phyloP scores from a whole-genome alignment of 225 moss, liverwort and hornwort genomes.

The Rhytidiadelphus loreus region DNA sequence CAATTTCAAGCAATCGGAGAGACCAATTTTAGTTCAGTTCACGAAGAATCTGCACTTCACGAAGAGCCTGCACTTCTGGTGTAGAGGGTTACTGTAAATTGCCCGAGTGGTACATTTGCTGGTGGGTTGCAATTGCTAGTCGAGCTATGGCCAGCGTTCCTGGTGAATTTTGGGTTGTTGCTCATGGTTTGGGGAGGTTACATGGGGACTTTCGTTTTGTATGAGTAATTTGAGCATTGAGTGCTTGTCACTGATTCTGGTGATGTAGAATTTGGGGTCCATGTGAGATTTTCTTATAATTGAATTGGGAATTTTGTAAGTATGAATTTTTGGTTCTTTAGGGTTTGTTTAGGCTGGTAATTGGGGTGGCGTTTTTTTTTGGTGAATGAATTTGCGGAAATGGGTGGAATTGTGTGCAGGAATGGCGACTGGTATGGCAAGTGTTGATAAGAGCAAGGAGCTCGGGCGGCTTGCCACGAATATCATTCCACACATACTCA shows the following conservation, averaged over 20 bases:
- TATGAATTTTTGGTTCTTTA: not conserved
- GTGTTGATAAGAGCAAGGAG: slow-evolving; percentile 26
- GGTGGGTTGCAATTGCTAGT: not conserved
- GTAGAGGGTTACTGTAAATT: not conserved
- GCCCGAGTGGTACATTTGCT: not conserved
- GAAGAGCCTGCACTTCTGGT: not conserved
- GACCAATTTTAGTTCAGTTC: not conserved
- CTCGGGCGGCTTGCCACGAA: slow-evolving; percentile 47
- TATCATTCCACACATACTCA: slow-evolving; percentile 75
- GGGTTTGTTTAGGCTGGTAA: not conserved
- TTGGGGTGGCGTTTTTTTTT: not conserved
- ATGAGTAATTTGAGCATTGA: not conserved
- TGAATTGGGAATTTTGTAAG: not conserved
- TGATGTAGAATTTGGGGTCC: not conserved
- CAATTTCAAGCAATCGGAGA: not conserved
- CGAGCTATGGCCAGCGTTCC: not conserved
- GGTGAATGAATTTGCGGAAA: not conserved
- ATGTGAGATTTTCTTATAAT: not conserved
- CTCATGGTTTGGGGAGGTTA: not conserved
- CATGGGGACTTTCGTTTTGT: no score
- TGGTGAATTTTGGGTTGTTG: not conserved
- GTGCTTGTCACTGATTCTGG: not conserved
- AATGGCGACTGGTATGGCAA: slow-evolving; percentile 16
- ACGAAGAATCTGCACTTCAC: not conserved
- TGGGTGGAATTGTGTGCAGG: not conserved